Percentiles rank a stretch among this genome's conserved stretches.
These are phyloP conservation scores for Exophiala viscosa DNA, from an alignment of 2,329 filamentous ascomycete genomes.

Conservation along the genomic window DNA sequence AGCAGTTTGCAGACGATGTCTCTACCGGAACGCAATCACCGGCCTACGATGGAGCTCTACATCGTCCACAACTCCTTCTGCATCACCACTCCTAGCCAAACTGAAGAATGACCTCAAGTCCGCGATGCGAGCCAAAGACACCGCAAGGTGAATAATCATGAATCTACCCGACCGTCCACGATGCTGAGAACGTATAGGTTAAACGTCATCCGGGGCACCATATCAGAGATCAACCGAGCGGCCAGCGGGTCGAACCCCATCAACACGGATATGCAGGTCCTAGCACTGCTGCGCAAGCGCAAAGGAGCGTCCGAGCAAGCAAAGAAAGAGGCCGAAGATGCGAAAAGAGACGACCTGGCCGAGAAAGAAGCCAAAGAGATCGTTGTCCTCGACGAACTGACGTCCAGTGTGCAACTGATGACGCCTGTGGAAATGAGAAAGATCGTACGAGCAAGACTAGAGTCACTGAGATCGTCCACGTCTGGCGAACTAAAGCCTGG, in stretches of 20 bases:
- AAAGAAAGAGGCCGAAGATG: slow-evolving; percentile 39
- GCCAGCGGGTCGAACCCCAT: slow-evolving; percentile 45
- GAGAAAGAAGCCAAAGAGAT: slow-evolving; percentile 45
- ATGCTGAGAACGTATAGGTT: slow-evolving; percentile 33
- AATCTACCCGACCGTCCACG: not conserved
- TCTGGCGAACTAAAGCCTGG: slow-evolving; percentile 36
- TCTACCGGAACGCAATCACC: slow-evolving; percentile 1
- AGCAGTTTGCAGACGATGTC: slow-evolving; percentile 16
- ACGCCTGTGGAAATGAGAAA: slow-evolving; percentile 38
- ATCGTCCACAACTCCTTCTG: slow-evolving; percentile 33
- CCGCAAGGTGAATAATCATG: slow-evolving; percentile 35
- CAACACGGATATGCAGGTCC: slow-evolving; percentile 45
- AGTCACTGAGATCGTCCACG: slow-evolving; percentile 31
- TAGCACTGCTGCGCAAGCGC: slow-evolving; percentile 46
- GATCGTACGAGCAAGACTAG: slow-evolving; percentile 36
- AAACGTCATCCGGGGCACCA: slow-evolving; percentile 47
- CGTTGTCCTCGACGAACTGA: slow-evolving; percentile 44
- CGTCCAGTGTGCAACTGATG: slow-evolving; percentile 41
- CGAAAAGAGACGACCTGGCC: slow-evolving; percentile 42
- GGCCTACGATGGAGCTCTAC: slow-evolving; percentile 41
- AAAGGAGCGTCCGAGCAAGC: slow-evolving; percentile 37
- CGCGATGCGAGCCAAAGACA: slow-evolving; percentile 50
- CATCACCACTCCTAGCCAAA: slow-evolving; percentile 40
- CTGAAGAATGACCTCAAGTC: slow-evolving; percentile 46
- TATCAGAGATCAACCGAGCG: slow-evolving; percentile 50